Evolutionary conservation across 2,329 filamentous ascomycete species (phyloP).

Genomic region (Aspergillus tamarii): DNA sequence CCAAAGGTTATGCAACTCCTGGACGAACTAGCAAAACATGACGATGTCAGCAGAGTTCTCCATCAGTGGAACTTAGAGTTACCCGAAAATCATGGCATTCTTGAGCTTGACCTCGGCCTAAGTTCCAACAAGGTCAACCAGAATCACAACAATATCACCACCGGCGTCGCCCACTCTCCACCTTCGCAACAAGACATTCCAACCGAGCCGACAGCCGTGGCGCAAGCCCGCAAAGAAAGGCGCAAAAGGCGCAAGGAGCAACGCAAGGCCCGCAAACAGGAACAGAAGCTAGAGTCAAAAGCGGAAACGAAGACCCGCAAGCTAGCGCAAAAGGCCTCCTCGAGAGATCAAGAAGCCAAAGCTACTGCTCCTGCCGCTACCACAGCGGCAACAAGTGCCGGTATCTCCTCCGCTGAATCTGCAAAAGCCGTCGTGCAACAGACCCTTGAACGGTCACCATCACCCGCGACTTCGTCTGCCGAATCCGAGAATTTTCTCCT

Average conservation of each 20-base stretch:
- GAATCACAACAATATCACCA: neutral
- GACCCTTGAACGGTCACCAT: slow-evolving; percentile 18
- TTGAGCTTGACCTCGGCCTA: slow-evolving; percentile 25
- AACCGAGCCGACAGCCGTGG: slow-evolving; percentile 11
- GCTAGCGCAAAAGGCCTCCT: neutral
- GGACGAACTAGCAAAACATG: slow-evolving; percentile 53
- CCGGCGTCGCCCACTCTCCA: neutral
- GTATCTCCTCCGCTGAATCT: neutral
- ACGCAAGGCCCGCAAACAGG: slow-evolving; percentile 27
- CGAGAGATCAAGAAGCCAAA: neutral
- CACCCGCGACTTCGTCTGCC: slow-evolving; percentile 20
- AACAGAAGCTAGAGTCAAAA: slow-evolving; percentile 10
- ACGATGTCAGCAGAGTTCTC: slow-evolving; percentile 51
- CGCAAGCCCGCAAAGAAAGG: slow-evolving; percentile 21
- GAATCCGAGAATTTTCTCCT: slow-evolving; percentile 28
- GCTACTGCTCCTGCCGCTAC: neutral
- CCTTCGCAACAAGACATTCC: neutral
- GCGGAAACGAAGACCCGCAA: neutral
- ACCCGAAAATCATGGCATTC: slow-evolving; percentile 15
- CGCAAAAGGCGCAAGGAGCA: slow-evolving; percentile 22
- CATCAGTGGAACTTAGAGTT: slow-evolving; percentile 35
- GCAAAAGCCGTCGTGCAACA: neutral
- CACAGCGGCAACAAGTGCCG: neutral
- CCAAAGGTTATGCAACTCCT: slow-evolving; percentile 57
- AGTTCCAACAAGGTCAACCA: neutral